Percentiles rank a stretch among this genome's conserved stretches.
Conservation (phyloP, 73 alveolate species). For the Paramecium bursaria region DNA sequence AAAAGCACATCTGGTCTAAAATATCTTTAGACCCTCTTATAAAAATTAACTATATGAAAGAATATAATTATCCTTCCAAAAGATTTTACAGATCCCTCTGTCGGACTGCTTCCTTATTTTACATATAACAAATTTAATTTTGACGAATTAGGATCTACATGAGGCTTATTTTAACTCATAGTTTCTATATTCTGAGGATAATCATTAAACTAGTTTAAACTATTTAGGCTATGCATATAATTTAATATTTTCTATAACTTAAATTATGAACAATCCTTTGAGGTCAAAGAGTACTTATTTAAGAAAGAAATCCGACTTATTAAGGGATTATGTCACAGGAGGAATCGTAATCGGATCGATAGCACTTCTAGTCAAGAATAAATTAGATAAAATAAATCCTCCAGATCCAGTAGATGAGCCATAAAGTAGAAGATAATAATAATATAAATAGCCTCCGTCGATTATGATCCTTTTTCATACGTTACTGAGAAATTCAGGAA, state of each 20-base stretch:
- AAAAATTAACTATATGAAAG: constrained; percentile 29
- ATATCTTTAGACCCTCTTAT: constrained; percentile 20
- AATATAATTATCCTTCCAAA: constrained; percentile 8
- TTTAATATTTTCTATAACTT: no score
- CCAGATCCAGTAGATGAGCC: constrained; percentile 60
- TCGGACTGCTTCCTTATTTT: no score
- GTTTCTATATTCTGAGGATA: no score
- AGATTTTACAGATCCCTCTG: constrained; percentile 22
- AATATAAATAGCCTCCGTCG: no score
- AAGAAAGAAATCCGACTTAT: constrained; percentile 45
- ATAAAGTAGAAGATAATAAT: neutral
- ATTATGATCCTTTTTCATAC: no score
- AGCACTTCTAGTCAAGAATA: neutral
- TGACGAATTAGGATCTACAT: no score
- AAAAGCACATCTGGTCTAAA: constrained; percentile 31
- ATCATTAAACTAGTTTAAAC: no score
- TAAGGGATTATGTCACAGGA: neutral
- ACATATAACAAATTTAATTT: no score
- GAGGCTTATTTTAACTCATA: no score
- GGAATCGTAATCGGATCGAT: neutral
- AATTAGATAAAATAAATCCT: neutral
- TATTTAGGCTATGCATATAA: neutral
- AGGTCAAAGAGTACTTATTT: neutral
- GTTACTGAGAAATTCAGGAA: no score
- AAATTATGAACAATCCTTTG: neutral